These are phyloP conservation scores for Lactifluus echinatus DNA, from an alignment of 768 basidiomycete genomes.

Conservation along the genomic window DNA sequence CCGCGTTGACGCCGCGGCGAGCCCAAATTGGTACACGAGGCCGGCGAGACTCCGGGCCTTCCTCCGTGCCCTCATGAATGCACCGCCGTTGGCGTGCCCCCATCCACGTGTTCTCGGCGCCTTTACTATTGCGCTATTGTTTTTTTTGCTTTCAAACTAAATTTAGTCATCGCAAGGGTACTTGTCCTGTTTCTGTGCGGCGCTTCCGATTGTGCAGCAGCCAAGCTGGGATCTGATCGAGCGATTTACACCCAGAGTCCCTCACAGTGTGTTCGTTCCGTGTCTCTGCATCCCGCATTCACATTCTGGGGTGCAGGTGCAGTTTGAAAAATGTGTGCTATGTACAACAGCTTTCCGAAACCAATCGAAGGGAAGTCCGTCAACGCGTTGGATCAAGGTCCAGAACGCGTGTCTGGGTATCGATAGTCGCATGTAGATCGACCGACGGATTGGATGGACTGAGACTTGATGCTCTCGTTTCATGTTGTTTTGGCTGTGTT, in stretches of 20 bases:
- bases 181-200: neutral
- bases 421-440: constrained; percentile 9
- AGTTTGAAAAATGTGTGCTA: neutral
- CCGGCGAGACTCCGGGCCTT: constrained; percentile 1
- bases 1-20: constrained; percentile 8
- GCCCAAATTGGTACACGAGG: constrained; percentile 1
- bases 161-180: constrained; percentile 2
- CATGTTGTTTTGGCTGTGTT: constrained; percentile 8
- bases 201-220: constrained; percentile 3
- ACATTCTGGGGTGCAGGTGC: neutral
- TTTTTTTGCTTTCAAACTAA: neutral
- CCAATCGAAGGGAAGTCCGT: constrained; percentile 3
- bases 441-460: neutral
- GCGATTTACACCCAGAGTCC: neutral
- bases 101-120: constrained; percentile 1
- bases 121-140: neutral
- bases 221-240: constrained; percentile 2
- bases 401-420: constrained; percentile 3
- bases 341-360: constrained; percentile 5
- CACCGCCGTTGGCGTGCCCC: neutral
- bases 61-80: constrained; percentile 1
- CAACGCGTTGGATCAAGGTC: constrained; percentile 3
- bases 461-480: neutral
- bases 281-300: neutral
- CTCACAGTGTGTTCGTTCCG: neutral